phyloP scores from a whole-genome alignment of 345 rosid genomes.

The Eutrema japonicum region DNA sequence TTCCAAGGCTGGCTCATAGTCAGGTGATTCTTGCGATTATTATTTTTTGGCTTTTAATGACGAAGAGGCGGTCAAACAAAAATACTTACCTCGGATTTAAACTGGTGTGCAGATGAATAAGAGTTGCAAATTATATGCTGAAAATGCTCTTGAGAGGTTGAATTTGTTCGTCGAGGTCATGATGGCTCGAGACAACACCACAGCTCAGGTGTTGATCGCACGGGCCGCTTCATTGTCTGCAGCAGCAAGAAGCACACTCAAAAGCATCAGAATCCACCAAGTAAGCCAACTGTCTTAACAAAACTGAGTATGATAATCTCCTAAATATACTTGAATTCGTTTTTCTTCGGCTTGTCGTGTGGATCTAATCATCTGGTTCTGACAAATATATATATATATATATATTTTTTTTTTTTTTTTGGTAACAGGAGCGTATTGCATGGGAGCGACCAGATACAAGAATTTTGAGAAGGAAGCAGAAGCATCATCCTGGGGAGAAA shows the following conservation, averaged over 20 bases:
- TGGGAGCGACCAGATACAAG: conserved; percentile 67
- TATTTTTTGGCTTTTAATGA: background rate
- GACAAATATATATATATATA: background rate
- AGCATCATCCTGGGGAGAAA: conserved; percentile 40
- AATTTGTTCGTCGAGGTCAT: conserved; percentile 59
- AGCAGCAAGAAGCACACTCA: conserved; percentile 53
- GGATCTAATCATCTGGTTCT: conserved; percentile 16
- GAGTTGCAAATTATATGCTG: conserved; percentile 52
- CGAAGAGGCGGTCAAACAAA: background rate
- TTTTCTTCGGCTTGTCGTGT: background rate
- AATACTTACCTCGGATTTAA: conserved; percentile 18
- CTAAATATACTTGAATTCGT: background rate
- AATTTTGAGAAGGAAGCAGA: conserved; percentile 40
- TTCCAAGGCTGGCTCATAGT: conserved; percentile 64
- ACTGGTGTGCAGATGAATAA: conserved; percentile 52
- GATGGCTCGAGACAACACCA: conserved; percentile 50
- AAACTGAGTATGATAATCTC: background rate
- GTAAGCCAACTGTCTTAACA: conserved; percentile 44
- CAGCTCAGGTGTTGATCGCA: conserved; percentile 52
- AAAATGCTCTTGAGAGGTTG: conserved; percentile 65
- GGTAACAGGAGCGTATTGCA: conserved; percentile 52
- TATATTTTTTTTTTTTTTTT: no score
- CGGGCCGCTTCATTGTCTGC: conserved; percentile 47
- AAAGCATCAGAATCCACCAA: conserved; percentile 48
- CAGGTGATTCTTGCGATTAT: conserved; percentile 52